Percentiles rank a stretch among this genome's conserved stretches.
phyloP scores from a whole-genome alignment of 805 yeast genomes.

The Blastobotrys peoriensis region DNA sequence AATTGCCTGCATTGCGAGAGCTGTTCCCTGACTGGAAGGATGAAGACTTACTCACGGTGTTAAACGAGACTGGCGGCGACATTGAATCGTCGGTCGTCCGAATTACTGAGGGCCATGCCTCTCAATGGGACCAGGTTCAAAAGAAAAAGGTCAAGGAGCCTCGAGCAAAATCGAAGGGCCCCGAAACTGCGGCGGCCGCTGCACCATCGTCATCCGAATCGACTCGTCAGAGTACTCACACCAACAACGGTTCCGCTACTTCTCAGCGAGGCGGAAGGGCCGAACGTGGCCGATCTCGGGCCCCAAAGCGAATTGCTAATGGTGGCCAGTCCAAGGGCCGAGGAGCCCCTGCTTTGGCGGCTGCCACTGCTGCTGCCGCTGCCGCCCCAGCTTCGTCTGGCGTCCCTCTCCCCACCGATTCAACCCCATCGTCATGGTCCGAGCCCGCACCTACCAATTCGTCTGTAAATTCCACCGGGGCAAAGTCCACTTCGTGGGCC shows the following conservation, averaged over 20 bases:
- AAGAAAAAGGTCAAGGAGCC: conserved; percentile 32
- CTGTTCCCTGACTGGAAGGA: conserved; percentile 92
- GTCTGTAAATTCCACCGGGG: not conserved
- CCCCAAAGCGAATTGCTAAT: conserved; percentile 11
- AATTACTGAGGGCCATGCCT: conserved; percentile 83
- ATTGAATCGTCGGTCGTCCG: conserved; percentile 77
- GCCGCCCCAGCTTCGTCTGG: conserved; percentile 17
- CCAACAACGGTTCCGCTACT: conserved; percentile 2
- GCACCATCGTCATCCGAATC: conserved; percentile 16
- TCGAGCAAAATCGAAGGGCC: conserved; percentile 17
- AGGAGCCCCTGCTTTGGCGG: conserved; percentile 16
- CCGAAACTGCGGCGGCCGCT: conserved; percentile 15
- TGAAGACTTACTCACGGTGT: conserved; percentile 72
- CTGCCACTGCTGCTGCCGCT: conserved; percentile 15
- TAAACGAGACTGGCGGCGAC: conserved; percentile 65
- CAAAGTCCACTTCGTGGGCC: conserved; percentile 8
- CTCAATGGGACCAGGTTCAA: conserved; percentile 91
- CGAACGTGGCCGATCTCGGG: conserved; percentile 19
- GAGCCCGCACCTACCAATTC: conserved; percentile 3
- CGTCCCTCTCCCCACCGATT: conserved; percentile 11
- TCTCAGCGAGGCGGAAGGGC: conserved; percentile 19
- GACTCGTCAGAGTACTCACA: conserved; percentile 1
- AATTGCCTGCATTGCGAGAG: conserved; percentile 60
- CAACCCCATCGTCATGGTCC: conserved; percentile 5
- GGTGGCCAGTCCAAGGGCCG: conserved; percentile 7